These are phyloP conservation scores for Colletotrichum tropicale DNA, from an alignment of 2,329 filamentous ascomycete genomes.

Conservation along the genomic window DNA sequence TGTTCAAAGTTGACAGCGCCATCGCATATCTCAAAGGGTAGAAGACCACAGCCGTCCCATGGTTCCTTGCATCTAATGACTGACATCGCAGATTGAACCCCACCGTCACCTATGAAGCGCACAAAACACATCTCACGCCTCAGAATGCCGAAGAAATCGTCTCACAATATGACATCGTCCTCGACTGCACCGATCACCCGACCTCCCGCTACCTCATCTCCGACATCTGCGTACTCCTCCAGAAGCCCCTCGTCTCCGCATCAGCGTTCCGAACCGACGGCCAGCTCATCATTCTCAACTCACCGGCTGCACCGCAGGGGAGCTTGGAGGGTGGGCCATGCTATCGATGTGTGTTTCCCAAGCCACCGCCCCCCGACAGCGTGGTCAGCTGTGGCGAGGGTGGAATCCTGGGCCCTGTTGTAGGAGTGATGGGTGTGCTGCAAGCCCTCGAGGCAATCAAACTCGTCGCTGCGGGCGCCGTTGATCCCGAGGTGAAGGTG, in stretches of 20 bases:
- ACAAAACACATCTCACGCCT: slow-evolving; percentile 70
- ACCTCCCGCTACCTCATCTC: slow-evolving; percentile 91
- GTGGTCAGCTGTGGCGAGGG: slow-evolving; percentile 91
- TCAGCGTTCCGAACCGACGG: slow-evolving; percentile 89
- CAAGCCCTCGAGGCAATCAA: slow-evolving; percentile 92
- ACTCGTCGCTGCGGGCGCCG: slow-evolving; percentile 60
- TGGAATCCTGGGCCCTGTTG: slow-evolving; percentile 89
- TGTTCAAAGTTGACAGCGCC: slow-evolving; percentile 82
- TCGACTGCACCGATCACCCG: slow-evolving; percentile 96
- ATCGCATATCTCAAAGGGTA: slow-evolving; percentile 62
- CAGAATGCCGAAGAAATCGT: slow-evolving; percentile 72
- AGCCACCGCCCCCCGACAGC: slow-evolving; percentile 81
- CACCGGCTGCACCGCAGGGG: slow-evolving; percentile 69
- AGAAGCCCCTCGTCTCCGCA: slow-evolving; percentile 84
- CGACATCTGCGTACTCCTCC: slow-evolving; percentile 81
- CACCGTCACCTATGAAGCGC: slow-evolving; percentile 64
- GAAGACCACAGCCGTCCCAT: too few relatives aligned
- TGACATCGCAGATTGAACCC: slow-evolving; percentile 69
- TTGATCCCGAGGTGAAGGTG: slow-evolving; percentile 24
- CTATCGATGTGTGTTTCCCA: slow-evolving; percentile 92
- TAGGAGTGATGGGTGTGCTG: slow-evolving; percentile 90
- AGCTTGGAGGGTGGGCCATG: slow-evolving; percentile 74
- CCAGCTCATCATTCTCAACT: slow-evolving; percentile 87
- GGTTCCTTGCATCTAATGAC: neutral
- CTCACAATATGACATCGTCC: slow-evolving; percentile 76